Percentiles rank a stretch among this genome's conserved stretches.
Conservation (phyloP, 2,329 filamentous ascomycete genomes). For the Ambrosiella cleistominuta region DNA sequence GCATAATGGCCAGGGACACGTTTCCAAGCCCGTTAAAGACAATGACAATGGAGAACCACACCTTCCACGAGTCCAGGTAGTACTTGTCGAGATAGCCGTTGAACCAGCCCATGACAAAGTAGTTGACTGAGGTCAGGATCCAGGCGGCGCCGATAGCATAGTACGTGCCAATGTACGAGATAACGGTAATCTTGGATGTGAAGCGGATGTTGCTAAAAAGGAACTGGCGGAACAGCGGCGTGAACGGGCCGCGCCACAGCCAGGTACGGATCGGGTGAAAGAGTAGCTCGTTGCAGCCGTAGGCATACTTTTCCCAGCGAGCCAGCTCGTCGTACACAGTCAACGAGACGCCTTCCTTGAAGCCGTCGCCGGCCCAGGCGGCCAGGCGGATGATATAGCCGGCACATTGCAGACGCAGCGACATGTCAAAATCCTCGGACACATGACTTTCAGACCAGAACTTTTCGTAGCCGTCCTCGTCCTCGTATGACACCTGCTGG, state of each 20-base stretch:
- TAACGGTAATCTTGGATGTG: slow-evolving; percentile 57
- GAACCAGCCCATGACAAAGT: slow-evolving; percentile 60
- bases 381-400: slow-evolving; percentile 59
- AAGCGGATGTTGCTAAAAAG: slow-evolving; percentile 55
- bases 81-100: slow-evolving; percentile 62
- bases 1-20: slow-evolving; percentile 51
- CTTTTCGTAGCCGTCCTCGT: slow-evolving; percentile 56
- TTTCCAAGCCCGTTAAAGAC: slow-evolving; percentile 64
- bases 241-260: slow-evolving; percentile 58
- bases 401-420: slow-evolving; percentile 52
- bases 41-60: slow-evolving; percentile 66
- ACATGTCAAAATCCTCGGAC: slow-evolving; percentile 71
- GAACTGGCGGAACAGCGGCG: slow-evolving; percentile 59
- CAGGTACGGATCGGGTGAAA: slow-evolving; percentile 64
- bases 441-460: slow-evolving; percentile 71
- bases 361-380: slow-evolving; percentile 57
- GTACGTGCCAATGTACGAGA: slow-evolving; percentile 66
- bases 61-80: slow-evolving; percentile 62
- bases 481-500: slow-evolving; percentile 53
- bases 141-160: slow-evolving; percentile 63
- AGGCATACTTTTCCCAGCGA: slow-evolving; percentile 77
- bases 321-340: slow-evolving; percentile 74
- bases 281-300: slow-evolving; percentile 65
- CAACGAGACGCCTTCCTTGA: slow-evolving; percentile 68
- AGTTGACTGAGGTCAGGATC: slow-evolving; percentile 56